Percentiles rank a stretch among this genome's conserved stretches.
Evolutionary conservation across 2,329 filamentous ascomycete genomes (phyloP).

Genomic region (Colletotrichum liaoningense): DNA sequence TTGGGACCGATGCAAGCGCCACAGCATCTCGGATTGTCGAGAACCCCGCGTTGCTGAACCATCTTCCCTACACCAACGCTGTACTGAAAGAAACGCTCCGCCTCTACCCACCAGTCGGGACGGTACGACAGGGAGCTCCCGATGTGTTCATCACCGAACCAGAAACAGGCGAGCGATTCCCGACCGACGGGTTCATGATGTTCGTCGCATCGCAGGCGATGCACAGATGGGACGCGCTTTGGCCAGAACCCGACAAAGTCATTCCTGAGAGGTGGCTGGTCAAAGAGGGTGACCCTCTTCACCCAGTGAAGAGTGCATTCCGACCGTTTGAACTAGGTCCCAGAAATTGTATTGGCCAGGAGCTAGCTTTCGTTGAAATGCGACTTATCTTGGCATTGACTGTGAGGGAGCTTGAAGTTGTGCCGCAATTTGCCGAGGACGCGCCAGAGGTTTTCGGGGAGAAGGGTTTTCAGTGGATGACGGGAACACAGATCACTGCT

Average conservation of each 20-base stretch:
- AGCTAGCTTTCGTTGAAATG: slow-evolving; percentile 64
- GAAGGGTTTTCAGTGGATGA: slow-evolving; percentile 42
- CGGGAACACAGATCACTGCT: slow-evolving; percentile 32
- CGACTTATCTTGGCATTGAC: slow-evolving; percentile 61
- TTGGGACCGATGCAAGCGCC: slow-evolving; percentile 53
- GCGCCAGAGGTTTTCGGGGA: slow-evolving; percentile 46
- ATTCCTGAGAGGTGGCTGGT: slow-evolving; percentile 55
- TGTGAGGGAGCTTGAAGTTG: slow-evolving; percentile 61
- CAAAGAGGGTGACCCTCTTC: slow-evolving; percentile 44
- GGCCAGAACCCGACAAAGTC: slow-evolving; percentile 51
- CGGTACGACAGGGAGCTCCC: slow-evolving; percentile 48
- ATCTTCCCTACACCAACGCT: slow-evolving; percentile 62
- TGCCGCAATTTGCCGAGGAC: slow-evolving; percentile 49
- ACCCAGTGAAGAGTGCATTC: slow-evolving; percentile 58
- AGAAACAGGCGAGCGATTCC: slow-evolving; percentile 53
- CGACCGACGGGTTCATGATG: slow-evolving; percentile 49
- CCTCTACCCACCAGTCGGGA: slow-evolving; percentile 59
- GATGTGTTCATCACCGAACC: slow-evolving; percentile 53
- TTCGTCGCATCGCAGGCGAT: slow-evolving; percentile 39
- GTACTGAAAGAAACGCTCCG: slow-evolving; percentile 65
- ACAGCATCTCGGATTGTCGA: slow-evolving; percentile 52
- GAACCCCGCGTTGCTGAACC: slow-evolving; percentile 59
- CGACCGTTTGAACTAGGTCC: slow-evolving; percentile 66
- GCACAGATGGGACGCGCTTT: slow-evolving; percentile 49
- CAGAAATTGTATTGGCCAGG: slow-evolving; percentile 66